Evolutionary conservation across 2,329 filamentous ascomycete genomes (phyloP).

Genomic region (Arthrinium puccinioides): DNA sequence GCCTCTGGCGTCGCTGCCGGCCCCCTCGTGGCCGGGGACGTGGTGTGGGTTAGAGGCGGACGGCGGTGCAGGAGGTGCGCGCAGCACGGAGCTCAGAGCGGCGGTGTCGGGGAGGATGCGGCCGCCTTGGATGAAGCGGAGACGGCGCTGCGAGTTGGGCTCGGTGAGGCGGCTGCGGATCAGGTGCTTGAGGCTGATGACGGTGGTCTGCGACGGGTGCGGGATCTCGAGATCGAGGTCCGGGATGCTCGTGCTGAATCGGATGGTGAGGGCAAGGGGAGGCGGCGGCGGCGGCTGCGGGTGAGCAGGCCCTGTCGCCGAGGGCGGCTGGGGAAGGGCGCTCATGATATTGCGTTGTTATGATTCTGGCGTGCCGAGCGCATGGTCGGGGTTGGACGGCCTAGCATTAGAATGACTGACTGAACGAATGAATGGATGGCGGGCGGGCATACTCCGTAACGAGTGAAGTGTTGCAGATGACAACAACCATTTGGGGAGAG

Average conservation of each 20-base stretch:
- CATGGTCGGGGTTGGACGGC: no score
- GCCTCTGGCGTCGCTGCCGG: slow-evolving; percentile 24
- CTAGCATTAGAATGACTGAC: no score
- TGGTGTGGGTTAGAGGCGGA: not conserved
- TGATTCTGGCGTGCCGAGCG: no score
- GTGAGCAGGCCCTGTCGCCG: not conserved
- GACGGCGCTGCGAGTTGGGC: slow-evolving; percentile 56
- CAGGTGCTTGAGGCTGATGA: slow-evolving; percentile 72
- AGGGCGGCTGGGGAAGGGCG: not conserved
- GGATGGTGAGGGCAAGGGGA: slow-evolving; percentile 71
- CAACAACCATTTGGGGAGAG: no score
- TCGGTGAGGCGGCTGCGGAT: slow-evolving; percentile 66
- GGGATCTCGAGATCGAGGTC: slow-evolving; percentile 76
- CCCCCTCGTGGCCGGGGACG: not conserved
- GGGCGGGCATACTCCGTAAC: no score
- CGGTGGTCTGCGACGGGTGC: slow-evolving; percentile 60
- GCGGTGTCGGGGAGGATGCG: slow-evolving; percentile 72
- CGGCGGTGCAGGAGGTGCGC: slow-evolving; percentile 49
- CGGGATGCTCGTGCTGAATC: slow-evolving; percentile 79
- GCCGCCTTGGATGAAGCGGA: slow-evolving; percentile 86
- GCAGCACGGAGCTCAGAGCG: slow-evolving; percentile 62
- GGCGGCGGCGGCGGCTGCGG: slow-evolving; percentile 11
- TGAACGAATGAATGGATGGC: no score
- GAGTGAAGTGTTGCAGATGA: no score
- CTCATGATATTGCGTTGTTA: not conserved